Evolutionary conservation across 2,329 filamentous ascomycete species (phyloP).

Genomic region (Colletotrichum echinochloae): DNA sequence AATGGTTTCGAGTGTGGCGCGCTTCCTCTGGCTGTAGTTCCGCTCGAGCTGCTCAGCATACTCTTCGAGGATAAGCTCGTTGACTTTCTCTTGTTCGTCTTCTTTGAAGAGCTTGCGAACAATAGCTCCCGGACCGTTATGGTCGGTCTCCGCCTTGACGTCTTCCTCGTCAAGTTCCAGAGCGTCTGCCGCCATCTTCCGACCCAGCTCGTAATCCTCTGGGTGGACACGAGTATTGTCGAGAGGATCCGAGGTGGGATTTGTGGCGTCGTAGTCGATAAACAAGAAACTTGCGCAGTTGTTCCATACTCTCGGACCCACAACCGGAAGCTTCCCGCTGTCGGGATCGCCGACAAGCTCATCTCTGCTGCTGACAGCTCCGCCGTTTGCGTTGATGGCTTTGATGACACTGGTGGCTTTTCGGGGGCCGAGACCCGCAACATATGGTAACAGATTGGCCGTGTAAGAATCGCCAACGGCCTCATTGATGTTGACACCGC

Average conservation of each 20-base stretch:
- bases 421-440: constrained; percentile 90
- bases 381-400: constrained; percentile 91
- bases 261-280: constrained; percentile 87
- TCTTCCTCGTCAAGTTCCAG: constrained; percentile 98
- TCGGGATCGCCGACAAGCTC: constrained; percentile 92
- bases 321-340: constrained; percentile 79
- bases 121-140: constrained; percentile 89
- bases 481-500: constrained; percentile 95
- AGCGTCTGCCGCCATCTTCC: constrained; percentile 98
- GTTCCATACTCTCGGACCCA: constrained; percentile 92
- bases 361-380: constrained; percentile 83
- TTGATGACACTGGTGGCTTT: constrained; percentile 82
- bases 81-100: constrained; percentile 92
- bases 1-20: constrained; percentile 95
- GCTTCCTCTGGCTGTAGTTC: constrained; percentile 94
- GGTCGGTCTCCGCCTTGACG: constrained; percentile 92
- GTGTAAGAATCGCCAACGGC: constrained; percentile 84
- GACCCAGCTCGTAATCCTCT: constrained; percentile 96
- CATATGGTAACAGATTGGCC: constrained; percentile 88
- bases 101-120: constrained; percentile 96
- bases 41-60: constrained; percentile 95
- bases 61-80: constrained; percentile 94
- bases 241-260: constrained; percentile 86
- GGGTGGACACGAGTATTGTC: constrained; percentile 98
- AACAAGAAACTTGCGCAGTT: constrained; percentile 97